Conservation (phyloP, 2,329 filamentous ascomycete genomes). For the Aspergillus pseudoterreus region DNA sequence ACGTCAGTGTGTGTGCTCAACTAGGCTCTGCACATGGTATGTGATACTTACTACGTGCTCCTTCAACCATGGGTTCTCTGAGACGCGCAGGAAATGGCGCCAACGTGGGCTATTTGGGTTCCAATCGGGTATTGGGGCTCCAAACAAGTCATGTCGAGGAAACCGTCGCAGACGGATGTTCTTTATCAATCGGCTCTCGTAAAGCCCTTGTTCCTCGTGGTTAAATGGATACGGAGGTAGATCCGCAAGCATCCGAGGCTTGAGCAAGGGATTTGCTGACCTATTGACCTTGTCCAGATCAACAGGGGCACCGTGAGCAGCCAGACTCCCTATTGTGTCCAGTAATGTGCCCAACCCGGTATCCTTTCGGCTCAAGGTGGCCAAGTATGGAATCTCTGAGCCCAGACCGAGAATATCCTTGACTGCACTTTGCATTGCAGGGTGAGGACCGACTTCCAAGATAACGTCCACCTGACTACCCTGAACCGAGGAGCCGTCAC, state of each 20-base stretch:
- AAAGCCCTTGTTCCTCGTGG: constrained; percentile 18
- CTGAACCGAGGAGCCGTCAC: not conserved
- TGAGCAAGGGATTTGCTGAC: constrained; percentile 2
- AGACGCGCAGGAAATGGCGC: no score
- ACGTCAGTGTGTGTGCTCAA: no score
- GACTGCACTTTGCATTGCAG: constrained; percentile 4
- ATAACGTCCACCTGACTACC: not conserved
- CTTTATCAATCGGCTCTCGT: constrained; percentile 21
- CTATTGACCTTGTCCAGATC: constrained; percentile 19
- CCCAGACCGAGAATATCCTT: not conserved
- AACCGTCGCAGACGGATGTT: no score
- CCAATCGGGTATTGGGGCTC: no score
- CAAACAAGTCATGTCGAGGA: no score
- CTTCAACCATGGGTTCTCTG: no score
- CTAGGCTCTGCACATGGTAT: no score
- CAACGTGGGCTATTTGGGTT: no score
- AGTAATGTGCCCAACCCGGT: constrained; percentile 17
- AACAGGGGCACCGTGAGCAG: constrained; percentile 16
- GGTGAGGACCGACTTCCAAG: constrained; percentile 9
- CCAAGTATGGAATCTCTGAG: constrained; percentile 15
- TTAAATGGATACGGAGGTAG: constrained; percentile 28
- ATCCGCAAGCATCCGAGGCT: constrained; percentile 14
- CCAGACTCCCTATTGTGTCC: constrained; percentile 17
- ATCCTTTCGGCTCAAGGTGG: constrained; percentile 23
- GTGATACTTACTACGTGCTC: no score